A percentile compares a stretch with the other conserved stretches of the same genome.
phyloP scores from a whole-genome alignment of 192 early-diverging fungal genomes.

The Coemansia sp. region DNA sequence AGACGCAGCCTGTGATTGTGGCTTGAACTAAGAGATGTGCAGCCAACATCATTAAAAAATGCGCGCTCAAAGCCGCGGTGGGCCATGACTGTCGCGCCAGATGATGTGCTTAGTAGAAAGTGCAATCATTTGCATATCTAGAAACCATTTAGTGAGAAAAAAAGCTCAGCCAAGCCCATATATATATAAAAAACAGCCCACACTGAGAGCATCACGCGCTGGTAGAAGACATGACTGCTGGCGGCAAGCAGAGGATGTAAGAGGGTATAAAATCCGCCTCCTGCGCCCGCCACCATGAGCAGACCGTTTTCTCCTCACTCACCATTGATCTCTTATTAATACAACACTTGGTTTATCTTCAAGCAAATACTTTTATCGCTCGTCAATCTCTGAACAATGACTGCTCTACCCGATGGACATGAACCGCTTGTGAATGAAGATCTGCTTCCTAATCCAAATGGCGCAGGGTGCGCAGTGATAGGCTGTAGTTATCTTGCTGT shows the following conservation, averaged over 20 bases:
- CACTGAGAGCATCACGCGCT: background rate
- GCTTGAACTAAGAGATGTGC: background rate
- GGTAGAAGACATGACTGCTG: background rate
- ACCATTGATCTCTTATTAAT: background rate
- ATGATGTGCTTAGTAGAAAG: background rate
- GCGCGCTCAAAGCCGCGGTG: background rate
- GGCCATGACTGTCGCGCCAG: background rate
- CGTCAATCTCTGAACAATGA: background rate
- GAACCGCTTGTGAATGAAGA: background rate
- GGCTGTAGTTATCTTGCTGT: no score
- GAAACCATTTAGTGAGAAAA: background rate
- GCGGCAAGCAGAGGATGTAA: no score
- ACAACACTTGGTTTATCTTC: background rate
- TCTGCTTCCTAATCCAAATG: background rate
- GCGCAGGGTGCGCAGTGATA: no score
- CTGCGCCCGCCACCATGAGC: background rate
- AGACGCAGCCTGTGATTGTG: background rate
- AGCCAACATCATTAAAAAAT: background rate
- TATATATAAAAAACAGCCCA: background rate
- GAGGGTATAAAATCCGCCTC: background rate
- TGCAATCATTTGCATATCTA: background rate
- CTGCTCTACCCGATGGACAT: background rate
- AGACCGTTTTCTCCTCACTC: background rate
- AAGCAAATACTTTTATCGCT: background rate
- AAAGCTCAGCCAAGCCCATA: background rate